Evolutionary conservation across 1,284 basidiomycete species (phyloP).

Genomic region (Neotropicomus parvogracilis): DNA sequence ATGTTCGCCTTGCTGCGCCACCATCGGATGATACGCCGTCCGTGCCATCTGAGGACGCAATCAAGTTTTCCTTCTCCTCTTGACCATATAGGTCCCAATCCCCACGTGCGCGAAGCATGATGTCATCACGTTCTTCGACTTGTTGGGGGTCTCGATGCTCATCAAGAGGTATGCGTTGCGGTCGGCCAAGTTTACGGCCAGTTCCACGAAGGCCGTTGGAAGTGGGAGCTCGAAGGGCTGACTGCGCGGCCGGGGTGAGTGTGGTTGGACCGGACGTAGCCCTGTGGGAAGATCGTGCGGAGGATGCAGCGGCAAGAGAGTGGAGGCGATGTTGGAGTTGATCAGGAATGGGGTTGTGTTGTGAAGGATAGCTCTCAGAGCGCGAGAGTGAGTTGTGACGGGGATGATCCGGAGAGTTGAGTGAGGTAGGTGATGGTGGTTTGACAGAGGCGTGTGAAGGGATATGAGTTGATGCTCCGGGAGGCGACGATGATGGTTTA

Average conservation of each 20-base stretch:
- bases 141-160: slow-evolving; percentile 37
- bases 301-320: slow-evolving; percentile 19
- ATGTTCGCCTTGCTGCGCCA: slow-evolving; percentile 20
- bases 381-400: slow-evolving; percentile 55
- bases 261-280: slow-evolving; percentile 53
- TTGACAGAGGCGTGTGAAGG: slow-evolving; percentile 23
- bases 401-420: slow-evolving; percentile 35
- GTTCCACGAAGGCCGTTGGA: slow-evolving; percentile 36
- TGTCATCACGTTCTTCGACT: slow-evolving; percentile 38
- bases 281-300: slow-evolving; percentile 54
- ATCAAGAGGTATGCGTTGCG: slow-evolving; percentile 43
- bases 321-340: slow-evolving; percentile 27
- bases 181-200: slow-evolving; percentile 34
- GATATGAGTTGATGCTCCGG: slow-evolving; percentile 20
- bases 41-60: slow-evolving; percentile 25
- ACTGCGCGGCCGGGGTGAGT: slow-evolving; percentile 32
- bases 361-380: slow-evolving; percentile 53
- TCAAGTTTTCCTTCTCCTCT: slow-evolving; percentile 33
- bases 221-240: slow-evolving; percentile 23
- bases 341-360: slow-evolving; percentile 17
- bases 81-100: slow-evolving; percentile 31
- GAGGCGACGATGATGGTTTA: slow-evolving; percentile 28
- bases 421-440: slow-evolving; percentile 35
- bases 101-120: slow-evolving; percentile 22
- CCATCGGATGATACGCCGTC: slow-evolving; percentile 28